Evolutionary conservation across 179 eudicot species (phyloP), one percentile per base, ranked within the genome.

Genomic region (Silene vulgaris): DNA sequence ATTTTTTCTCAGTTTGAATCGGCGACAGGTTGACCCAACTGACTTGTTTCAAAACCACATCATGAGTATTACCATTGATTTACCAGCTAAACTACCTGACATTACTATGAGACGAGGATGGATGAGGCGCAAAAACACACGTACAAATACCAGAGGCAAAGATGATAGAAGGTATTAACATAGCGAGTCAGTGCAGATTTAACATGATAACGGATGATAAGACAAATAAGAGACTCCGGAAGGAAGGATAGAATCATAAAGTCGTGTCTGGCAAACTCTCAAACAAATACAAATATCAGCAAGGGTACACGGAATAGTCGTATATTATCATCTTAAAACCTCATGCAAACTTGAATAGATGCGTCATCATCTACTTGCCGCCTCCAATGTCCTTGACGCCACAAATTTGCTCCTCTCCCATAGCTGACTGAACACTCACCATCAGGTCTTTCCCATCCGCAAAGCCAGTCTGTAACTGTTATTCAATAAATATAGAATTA

Each of bases 401-500:
- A 26, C 85, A 79, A 64, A 89, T 89, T 85, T 89, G 90, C 83
- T 89, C 93, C 83, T 89, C 93, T 30, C 93, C 93, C 93, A 89
- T 89, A 77, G 93, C 87, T 56, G 87, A 85, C 90, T 85, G 84
- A 62, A 89, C 90, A 72, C 82, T 72, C 83, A 89, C 87, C 71
- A 89, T 87, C 75, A 89, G 75, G 82, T 88, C 93, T 60, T 89
- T 89, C 14, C 93, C 93, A 65, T 85, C 93, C 1, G 78, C 85
- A 74, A 89, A 88, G 43, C 89, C 90, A 65, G 83, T 87, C 82
- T 82, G 78, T 78, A 89, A 83, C 93, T 89, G 93, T 64, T 29
- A 0, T 0, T 9, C 32, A 54, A 7, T 28, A 60, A 60, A 72
- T 1, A 73, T 0, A 6, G 19, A 50, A 37, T 20, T 16, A 2